A percentile compares a stretch with the other conserved stretches of the same genome.
These are phyloP conservation scores for Silene latifolia DNA, from an alignment of 148 eudicot genomes.

Conservation along the genomic window DNA sequence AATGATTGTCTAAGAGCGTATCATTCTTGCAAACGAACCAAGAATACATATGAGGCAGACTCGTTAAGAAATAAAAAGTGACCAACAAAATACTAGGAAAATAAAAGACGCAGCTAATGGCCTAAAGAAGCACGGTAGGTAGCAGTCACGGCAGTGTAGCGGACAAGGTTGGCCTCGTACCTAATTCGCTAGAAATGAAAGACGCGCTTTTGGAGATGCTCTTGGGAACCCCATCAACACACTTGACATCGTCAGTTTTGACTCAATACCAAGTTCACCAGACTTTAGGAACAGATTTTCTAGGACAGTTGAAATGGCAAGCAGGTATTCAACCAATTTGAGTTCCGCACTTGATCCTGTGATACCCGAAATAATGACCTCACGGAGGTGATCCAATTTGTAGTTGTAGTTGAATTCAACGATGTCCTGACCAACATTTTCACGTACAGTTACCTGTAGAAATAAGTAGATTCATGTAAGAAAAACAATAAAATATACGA, in stretches of 20 bases:
- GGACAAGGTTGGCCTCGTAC: neutral
- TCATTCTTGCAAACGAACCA: too few relatives aligned
- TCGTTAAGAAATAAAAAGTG: too few relatives aligned
- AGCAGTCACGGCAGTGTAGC: neutral
- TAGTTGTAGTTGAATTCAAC: neutral
- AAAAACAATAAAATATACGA: too few relatives aligned
- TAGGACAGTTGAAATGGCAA: neutral
- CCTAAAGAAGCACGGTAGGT: neutral
- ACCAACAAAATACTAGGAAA: too few relatives aligned
- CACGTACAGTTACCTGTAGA: neutral
- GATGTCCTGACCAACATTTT: neutral
- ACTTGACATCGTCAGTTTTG: neutral
- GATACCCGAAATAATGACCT: neutral
- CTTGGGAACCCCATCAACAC: neutral
- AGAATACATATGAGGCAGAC: too few relatives aligned
- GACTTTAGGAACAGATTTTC: neutral
- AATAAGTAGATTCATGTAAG: too few relatives aligned
- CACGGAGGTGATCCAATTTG: neutral
- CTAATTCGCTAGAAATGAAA: neutral
- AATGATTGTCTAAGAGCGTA: too few relatives aligned
- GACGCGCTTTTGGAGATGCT: neutral
- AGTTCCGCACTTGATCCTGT: slow-evolving; percentile 15
- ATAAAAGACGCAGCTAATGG: too few relatives aligned
- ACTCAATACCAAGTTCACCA: neutral
- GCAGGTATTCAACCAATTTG: slow-evolving; percentile 6